Conservation (phyloP, 495 filamentous ascomycete species). For the Trichoderma parareesei region DNA sequence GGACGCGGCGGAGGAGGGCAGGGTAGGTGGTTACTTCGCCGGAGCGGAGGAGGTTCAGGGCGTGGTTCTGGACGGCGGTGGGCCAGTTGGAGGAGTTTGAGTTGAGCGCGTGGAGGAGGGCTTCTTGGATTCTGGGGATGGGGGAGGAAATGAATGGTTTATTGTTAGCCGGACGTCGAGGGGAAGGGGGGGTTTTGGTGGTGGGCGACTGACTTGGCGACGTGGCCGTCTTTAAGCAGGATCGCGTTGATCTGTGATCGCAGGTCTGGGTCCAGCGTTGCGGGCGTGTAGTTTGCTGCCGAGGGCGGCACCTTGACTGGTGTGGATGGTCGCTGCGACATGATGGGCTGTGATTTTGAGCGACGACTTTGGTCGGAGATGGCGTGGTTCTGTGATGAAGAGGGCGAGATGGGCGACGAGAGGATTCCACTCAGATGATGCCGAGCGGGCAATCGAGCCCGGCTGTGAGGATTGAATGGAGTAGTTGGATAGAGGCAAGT, state of each 20-base stretch:
- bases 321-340: slow-evolving; percentile 37
- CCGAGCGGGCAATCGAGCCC: no score
- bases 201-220: slow-evolving; percentile 34
- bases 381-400: not conserved
- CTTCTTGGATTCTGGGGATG: slow-evolving; percentile 44
- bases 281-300: slow-evolving; percentile 40
- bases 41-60: slow-evolving; percentile 42
- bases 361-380: not conserved
- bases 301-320: slow-evolving; percentile 45
- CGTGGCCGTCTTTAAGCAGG: slow-evolving; percentile 40
- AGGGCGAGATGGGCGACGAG: not conserved
- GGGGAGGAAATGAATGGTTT: not conserved
- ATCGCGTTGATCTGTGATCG: slow-evolving; percentile 44
- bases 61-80: slow-evolving; percentile 41
- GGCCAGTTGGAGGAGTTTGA: slow-evolving; percentile 46
- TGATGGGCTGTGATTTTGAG: slow-evolving; percentile 15
- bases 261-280: slow-evolving; percentile 43
- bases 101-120: slow-evolving; percentile 45
- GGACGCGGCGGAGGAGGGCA: slow-evolving; percentile 40
- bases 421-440: no score
- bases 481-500: no score
- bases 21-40: slow-evolving; percentile 47
- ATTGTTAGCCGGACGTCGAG: not conserved
- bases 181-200: no score
- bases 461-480: no score